phyloP scores from a whole-genome alignment of 352 stramenopile species.

The Globisporangium nodosum region DNA sequence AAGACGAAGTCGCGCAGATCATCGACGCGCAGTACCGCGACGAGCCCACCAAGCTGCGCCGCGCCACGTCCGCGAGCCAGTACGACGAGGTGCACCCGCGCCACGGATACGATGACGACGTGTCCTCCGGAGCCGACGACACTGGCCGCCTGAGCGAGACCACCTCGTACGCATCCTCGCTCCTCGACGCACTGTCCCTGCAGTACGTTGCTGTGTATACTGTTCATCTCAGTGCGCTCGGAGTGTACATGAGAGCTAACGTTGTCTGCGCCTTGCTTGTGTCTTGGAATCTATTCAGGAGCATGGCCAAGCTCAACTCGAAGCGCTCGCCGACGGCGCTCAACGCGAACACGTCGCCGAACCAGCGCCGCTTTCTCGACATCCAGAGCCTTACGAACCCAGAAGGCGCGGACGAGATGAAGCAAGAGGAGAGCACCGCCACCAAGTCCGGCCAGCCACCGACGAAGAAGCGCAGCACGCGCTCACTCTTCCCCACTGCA shows the following conservation, averaged over 20 bases:
- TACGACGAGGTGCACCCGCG: slow-evolving; percentile 4
- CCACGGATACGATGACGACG: slow-evolving; percentile 8
- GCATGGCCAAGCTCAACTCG: slow-evolving; percentile 16
- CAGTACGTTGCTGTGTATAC: slow-evolving; percentile 2
- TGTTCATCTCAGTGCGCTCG: background rate
- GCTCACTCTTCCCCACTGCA: slow-evolving; percentile 23
- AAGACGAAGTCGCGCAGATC: slow-evolving; percentile 16
- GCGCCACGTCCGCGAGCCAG: slow-evolving; percentile 8
- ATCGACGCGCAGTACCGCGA: slow-evolving; percentile 8
- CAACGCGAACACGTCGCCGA: slow-evolving; percentile 2
- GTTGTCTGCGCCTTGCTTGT: background rate
- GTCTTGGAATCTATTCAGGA: slow-evolving; percentile 2
- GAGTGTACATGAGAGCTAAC: background rate
- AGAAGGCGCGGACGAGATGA: slow-evolving; percentile 11
- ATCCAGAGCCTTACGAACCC: slow-evolving; percentile 14
- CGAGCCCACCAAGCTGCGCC: slow-evolving; percentile 6
- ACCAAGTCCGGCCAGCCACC: background rate
- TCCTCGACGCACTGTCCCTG: slow-evolving; percentile 14
- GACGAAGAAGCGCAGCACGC: slow-evolving; percentile 46
- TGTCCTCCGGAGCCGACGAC: slow-evolving; percentile 11
- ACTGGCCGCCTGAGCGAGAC: slow-evolving; percentile 11
- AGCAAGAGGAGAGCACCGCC: slow-evolving; percentile 10
- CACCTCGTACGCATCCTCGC: slow-evolving; percentile 12
- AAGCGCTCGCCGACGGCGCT: slow-evolving; percentile 14
- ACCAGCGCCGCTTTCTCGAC: slow-evolving; percentile 6